Evolutionary conservation across 108 stramenopile species (phyloP).

Genomic region (Skeletonema tropicum): DNA sequence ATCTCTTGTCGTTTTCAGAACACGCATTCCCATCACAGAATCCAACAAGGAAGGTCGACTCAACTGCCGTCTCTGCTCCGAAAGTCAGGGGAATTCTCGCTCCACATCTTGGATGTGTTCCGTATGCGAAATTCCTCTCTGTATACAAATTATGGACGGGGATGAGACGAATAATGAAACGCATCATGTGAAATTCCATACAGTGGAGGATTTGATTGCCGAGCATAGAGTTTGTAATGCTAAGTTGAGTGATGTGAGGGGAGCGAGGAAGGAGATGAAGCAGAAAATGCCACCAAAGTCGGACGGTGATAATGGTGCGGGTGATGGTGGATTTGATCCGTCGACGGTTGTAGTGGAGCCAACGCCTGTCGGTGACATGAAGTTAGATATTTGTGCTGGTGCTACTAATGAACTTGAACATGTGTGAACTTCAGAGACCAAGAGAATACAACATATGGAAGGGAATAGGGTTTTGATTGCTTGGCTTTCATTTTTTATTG

Average conservation of each 20-base stretch:
- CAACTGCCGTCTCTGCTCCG: slow-evolving; percentile 2
- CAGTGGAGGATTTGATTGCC: not conserved
- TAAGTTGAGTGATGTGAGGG: not conserved
- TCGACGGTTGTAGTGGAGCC: not conserved
- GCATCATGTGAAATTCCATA: slow-evolving; percentile 6
- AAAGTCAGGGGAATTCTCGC: slow-evolving; percentile 1
- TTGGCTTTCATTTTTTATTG: slow-evolving; percentile 1
- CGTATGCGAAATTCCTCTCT: not conserved
- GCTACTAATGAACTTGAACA: not conserved
- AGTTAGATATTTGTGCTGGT: not conserved
- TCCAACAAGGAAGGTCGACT: slow-evolving; percentile 6
- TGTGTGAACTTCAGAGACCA: not conserved
- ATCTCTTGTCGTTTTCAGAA: not conserved
- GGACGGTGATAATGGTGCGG: not conserved
- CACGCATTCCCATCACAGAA: not conserved
- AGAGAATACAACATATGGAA: not conserved
- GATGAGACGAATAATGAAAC: not conserved
- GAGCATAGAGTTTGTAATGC: slow-evolving; percentile 2
- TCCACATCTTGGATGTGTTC: slow-evolving; percentile 4
- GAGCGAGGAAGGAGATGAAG: not conserved
- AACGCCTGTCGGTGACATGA: not conserved
- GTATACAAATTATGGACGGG: not conserved
- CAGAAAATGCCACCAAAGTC: not conserved
- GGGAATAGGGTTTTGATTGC: not conserved
- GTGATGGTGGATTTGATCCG: not conserved